Evolutionary conservation across 2,329 filamentous ascomycete species (phyloP).

Genomic region (Beauveria medogensis): DNA sequence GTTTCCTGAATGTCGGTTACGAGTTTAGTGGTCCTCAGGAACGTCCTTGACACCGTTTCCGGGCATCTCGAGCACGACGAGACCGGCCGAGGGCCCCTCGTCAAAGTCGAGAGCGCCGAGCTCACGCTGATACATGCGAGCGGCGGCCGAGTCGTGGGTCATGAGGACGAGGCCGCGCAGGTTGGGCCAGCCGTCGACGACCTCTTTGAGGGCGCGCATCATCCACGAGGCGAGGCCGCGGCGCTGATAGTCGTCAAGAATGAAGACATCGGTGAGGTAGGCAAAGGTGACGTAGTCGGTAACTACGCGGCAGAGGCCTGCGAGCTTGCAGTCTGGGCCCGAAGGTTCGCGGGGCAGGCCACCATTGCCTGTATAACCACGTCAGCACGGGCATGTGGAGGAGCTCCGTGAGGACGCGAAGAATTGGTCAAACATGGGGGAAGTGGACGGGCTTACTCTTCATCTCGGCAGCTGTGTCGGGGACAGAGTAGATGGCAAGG

Average conservation of each 20-base stretch:
- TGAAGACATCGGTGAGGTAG: conserved; percentile 61
- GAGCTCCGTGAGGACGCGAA: conserved; percentile 18
- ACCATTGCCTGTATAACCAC: conserved; percentile 20
- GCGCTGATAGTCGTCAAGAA: conserved; percentile 50
- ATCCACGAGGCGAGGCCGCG: conserved; percentile 59
- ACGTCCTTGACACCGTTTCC: conserved; percentile 28
- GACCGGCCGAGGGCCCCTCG: conserved; percentile 31
- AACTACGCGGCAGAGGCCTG: conserved; percentile 45
- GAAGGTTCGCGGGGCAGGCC: conserved; percentile 22
- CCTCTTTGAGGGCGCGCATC: conserved; percentile 51
- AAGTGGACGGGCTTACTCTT: conserved; percentile 23
- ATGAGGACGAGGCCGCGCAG: conserved; percentile 53
- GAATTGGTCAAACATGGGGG: conserved; percentile 17
- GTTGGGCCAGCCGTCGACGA: conserved; percentile 46
- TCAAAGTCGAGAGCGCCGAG: conserved; percentile 38
- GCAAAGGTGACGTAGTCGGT: conserved; percentile 63
- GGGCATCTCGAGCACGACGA: conserved; percentile 34
- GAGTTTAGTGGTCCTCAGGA: conserved; percentile 22
- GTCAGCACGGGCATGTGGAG: no score
- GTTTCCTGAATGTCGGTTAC: background rate
- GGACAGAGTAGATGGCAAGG: conserved; percentile 46
- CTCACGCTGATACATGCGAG: conserved; percentile 38
- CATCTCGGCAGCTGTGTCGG: conserved; percentile 31
- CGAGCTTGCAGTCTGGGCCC: conserved; percentile 26
- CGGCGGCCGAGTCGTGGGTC: conserved; percentile 32